phyloP scores from a whole-genome alignment of 106 monocot species.

The Amphibolis antarctica region DNA sequence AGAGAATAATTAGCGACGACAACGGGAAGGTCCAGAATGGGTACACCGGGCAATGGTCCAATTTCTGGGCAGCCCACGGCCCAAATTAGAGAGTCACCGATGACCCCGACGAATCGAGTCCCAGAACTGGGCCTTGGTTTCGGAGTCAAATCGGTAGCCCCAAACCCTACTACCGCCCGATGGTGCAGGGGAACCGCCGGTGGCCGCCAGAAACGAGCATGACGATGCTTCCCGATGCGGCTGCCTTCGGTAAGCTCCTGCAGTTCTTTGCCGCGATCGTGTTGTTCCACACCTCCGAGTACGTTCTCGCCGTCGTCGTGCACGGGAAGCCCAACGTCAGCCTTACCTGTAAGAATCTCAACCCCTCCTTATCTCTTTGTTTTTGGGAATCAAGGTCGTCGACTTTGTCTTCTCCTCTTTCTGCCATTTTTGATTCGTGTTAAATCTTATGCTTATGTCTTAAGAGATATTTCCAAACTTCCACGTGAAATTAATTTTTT shows the following conservation, averaged over 20 bases:
- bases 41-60: not conserved
- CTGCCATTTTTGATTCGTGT: not conserved
- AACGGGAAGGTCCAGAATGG: not conserved
- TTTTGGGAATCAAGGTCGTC: not conserved
- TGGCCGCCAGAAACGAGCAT: not conserved
- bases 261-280: slow-evolving; percentile 36
- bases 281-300: slow-evolving; percentile 81
- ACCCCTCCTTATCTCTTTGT: not conserved
- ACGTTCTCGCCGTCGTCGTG: slow-evolving; percentile 42
- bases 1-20: too few species aligned
- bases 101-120: too few species aligned
- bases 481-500: not conserved
- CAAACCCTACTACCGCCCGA: not conserved
- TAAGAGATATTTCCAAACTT: not conserved
- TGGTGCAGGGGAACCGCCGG: not conserved
- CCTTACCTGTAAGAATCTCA: slow-evolving; percentile 23
- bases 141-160: not conserved
- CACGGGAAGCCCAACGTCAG: slow-evolving; percentile 59
- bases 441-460: not conserved
- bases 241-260: slow-evolving; percentile 31
- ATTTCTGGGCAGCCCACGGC: too few species aligned
- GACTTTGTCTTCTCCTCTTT: not conserved
- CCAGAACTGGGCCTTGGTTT: too few species aligned
- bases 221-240: not conserved
- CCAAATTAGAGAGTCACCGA: too few species aligned